These are phyloP conservation scores for Cadophora sp. DNA, from an alignment of 2,329 filamentous ascomycete genomes.

Conservation along the genomic window DNA sequence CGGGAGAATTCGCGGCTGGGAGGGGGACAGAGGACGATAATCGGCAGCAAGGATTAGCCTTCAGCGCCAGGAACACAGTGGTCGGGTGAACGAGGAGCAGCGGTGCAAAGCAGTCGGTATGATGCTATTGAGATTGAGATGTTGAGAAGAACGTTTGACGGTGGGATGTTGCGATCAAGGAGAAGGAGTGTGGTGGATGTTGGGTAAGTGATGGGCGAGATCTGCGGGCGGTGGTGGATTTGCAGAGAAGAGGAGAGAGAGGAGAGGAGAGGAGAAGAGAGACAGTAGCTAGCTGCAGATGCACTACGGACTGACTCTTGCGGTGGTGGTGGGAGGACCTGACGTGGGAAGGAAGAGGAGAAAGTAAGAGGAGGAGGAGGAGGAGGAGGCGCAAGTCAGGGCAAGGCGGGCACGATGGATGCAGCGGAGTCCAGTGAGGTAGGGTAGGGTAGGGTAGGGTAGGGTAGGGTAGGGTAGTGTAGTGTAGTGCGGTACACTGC, in stretches of 20 bases:
- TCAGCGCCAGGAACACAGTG: constrained; percentile 8
- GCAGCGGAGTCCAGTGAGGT: background rate
- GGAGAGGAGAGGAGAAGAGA: background rate
- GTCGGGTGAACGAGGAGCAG: background rate
- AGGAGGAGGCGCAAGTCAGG: constrained; percentile 3
- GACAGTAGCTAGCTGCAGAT: no score
- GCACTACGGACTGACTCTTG: no score
- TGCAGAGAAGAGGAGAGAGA: constrained; percentile 3
- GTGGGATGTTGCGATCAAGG: constrained; percentile 17
- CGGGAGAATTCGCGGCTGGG: constrained; percentile 29
- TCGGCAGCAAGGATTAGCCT: constrained; percentile 32
- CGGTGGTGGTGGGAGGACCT: background rate
- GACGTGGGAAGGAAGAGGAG: background rate
- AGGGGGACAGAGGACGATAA: constrained; percentile 23
- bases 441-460: no score
- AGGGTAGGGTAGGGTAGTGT: no score
- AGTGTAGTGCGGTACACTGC: background rate
- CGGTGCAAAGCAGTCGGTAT: background rate
- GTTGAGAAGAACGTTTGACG: background rate
- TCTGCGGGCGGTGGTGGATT: constrained; percentile 9
- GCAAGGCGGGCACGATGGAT: background rate
- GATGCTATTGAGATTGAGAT: constrained; percentile 1
- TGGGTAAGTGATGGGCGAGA: constrained; percentile 10
- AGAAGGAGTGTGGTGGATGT: constrained; percentile 2
- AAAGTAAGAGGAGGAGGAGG: no score